Base-by-base conservation (phyloP, 345 rosid genomes). In the Eucalyptus sp. region DNA sequence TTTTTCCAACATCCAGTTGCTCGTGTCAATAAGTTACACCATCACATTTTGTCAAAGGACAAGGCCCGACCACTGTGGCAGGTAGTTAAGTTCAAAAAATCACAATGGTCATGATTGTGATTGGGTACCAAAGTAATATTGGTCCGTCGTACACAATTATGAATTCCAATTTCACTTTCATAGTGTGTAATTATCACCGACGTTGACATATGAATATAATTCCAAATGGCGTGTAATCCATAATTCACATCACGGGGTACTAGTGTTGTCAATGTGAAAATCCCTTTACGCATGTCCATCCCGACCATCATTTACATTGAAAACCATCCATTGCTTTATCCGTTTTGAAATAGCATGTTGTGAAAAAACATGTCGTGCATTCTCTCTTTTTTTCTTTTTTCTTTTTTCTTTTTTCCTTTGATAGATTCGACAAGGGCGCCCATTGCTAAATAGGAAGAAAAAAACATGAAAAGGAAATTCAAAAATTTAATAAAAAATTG, bases 51-150 rank as follows among this genome's bases (percentile, higher is more conserved):
- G 20, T 64, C 5, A 7, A 64, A 15, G 37, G 41, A 64, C 76
- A n/a, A n/a, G 76, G 20, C 10, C 37, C 6, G 22, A 14, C 8
- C 33, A 64, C 41, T 16, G 10, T 64, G 7, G 33, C 37, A 7
- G 22, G 0, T 7, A 15, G 10, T 64, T 64, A n/a, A 64, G 41
- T 10, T n/a, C 18, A 2, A 64, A n/a, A 64, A n/a, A n/a, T n/a
- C 68, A 1, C 15, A 13, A 2, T 13, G 41, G 10, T 0, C 11
- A 16, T 15, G 80, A 17, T 33, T 33, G 44, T 4, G 80, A 68
- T 33, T 8, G 24, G 2, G 1, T 33, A 13, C 43, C 10, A 4
- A 8, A 31, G 7, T 13, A 4, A 0, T 8, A 16, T 9, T 17
- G 43, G 24, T 68, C 44, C 33, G 0, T 52, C 25, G 9, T 9